Conservation (phyloP, 257 asterid species). For the Agastache rugosa region DNA sequence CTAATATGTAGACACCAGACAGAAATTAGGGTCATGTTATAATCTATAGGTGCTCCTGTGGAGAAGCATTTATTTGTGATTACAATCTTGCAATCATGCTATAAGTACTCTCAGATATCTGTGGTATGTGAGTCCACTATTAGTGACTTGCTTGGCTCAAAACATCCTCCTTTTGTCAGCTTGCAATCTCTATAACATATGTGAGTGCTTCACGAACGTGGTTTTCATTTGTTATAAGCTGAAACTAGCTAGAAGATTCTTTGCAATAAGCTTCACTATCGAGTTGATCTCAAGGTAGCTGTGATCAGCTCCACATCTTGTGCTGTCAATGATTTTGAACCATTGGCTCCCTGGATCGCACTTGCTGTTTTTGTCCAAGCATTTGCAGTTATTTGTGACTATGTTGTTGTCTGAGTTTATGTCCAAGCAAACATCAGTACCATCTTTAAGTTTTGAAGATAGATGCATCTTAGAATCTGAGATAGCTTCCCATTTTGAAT, state of each 20-base stretch:
- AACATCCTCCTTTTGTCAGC: slow-evolving; percentile 14
- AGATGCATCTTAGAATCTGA: slow-evolving; percentile 92
- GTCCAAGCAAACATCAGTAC: slow-evolving; percentile 73
- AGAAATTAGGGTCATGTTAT: neutral
- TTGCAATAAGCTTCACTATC: slow-evolving; percentile 40
- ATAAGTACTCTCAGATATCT: slow-evolving; percentile 1
- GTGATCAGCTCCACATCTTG: slow-evolving; percentile 49
- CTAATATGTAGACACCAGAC: slow-evolving; percentile 2
- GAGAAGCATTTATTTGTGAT: slow-evolving; percentile 11
- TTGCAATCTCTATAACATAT: slow-evolving; percentile 17
- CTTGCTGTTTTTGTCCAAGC: slow-evolving; percentile 59
- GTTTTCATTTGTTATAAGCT: slow-evolving; percentile 26
- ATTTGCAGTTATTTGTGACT: slow-evolving; percentile 77
- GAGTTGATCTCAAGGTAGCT: slow-evolving; percentile 41
- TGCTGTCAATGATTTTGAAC: slow-evolving; percentile 89
- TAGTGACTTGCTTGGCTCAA: neutral
- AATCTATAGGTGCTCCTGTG: neutral
- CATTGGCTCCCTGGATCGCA: slow-evolving; percentile 97
- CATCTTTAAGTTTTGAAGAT: slow-evolving; percentile 68
- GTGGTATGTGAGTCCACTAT: neutral
- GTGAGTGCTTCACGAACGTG: slow-evolving; percentile 6
- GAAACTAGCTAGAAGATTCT: slow-evolving; percentile 43
- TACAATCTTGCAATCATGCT: slow-evolving; percentile 9
- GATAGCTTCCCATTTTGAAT: slow-evolving; percentile 77
- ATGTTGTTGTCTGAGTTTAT: slow-evolving; percentile 59